Evolutionary conservation across 768 basidiomycete genomes (phyloP), one percentile per base, ranked within the genome.

Genomic region (Stropharia rugosoannulata): DNA sequence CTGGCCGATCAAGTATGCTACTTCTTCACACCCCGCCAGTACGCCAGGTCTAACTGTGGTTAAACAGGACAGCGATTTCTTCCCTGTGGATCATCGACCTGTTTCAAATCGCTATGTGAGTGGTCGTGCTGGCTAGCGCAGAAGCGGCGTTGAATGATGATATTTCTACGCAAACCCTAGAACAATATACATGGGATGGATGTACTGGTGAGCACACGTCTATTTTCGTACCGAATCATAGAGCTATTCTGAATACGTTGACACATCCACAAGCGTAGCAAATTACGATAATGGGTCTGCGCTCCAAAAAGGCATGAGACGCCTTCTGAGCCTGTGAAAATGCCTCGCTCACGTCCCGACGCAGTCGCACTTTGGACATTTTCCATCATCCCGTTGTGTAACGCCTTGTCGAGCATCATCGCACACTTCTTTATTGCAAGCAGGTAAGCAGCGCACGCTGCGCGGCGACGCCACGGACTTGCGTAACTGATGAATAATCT

Each of bases 371-470:
- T 61, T 3, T 78, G 75, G 76, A 68, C 69, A 5, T 70, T 66
- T 45, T 63, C 69, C 5, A 67, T 74, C 27, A 76, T 75, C 0
- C 70, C 73, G 8, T 60, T 76, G 22, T 72, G 61, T 11, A 72
- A 64, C 16, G 67, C 71, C 1, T 37, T 76, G 12, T 67, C 73
- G 6, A 74, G 73, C 2, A 16, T 75, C 15, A 60, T 73, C 22
- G 71, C 74, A 1, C 77, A 78, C 51, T 29, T 67, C 5, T 75
- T 73, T 58, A 59, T 77, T 2, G 65, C 61, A 2, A 57, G 66
- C 40, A 68, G 73, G 75, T 67, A 37, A 15, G 55, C 29, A 11
- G 11, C 32, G 11, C 22, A 25, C 4, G 15, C 7, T 45, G 29
- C 40, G 19, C 10, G 25, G 16, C 35, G n/a, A 15, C 12, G 13